Base-by-base conservation (phyloP, 192 early-diverging fungal species). In the Rhizophagus clarus region DNA sequence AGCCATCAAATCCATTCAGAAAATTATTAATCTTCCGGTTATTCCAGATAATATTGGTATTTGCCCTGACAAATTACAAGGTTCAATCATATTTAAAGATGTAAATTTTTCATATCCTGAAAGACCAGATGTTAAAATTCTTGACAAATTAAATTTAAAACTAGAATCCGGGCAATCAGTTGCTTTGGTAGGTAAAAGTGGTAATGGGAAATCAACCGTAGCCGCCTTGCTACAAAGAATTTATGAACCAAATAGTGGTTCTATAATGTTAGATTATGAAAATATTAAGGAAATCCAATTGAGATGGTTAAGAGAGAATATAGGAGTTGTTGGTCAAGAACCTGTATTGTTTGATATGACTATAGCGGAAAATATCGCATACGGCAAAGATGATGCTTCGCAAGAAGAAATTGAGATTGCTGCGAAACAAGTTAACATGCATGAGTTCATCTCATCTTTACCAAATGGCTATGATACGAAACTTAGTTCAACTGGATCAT, bases 301-400 rank as follows among this genome's bases (percentile, higher is more conserved):
- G 37, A 82, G 80, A 32, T 86, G 87, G 84, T 90, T 87, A 87
- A 91, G 94, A 67, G 80, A 87, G 20, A 90, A 88, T 9, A 74
- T 94, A 5, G 92, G 91, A 9, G 84, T 89, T 66, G 93, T 95
- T 24, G 88, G 87, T 28, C 93, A 96, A 79, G 93, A 95, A 80
- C 93, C 93, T 0, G 88, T 89, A 12, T 80, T 96, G 31, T 95
- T 96, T 85, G 88, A 81, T 79, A 84, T 80, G 11, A 87, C 83
- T 86, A 92, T 95, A 79, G 82, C 84, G 28, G 92, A 95, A 26
- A 95, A 95, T 78, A 87, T 93, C 51, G 81, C 88, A 9, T 93
- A 92, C 79, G 92, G 90, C 8, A 76, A 80, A 70, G 77, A 82
- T 62, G 32, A 82, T 63, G 91, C 93, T 12, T 89, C 92, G 0